A percentile compares a stretch with the other conserved stretches of the same genome.
Evolutionary conservation across 306 rosid species (phyloP).

Genomic region (Bauhinia variegata): DNA sequence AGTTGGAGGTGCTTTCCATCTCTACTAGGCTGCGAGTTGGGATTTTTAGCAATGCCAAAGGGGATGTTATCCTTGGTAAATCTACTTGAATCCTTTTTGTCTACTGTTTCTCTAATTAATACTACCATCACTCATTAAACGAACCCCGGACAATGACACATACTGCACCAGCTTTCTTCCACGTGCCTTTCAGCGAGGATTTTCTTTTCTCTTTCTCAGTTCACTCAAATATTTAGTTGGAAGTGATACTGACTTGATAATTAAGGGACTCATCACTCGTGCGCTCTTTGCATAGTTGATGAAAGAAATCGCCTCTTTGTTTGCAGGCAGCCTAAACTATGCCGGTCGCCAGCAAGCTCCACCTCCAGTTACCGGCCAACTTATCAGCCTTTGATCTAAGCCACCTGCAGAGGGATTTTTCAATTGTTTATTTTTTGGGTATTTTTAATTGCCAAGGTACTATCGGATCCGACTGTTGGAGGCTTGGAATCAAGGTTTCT

Average conservation of each 20-base stretch:
- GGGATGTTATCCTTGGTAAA: neutral
- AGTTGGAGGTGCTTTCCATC: too few species aligned
- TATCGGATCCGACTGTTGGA: slow-evolving; percentile 70
- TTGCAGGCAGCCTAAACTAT: neutral
- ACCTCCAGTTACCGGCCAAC: slow-evolving; percentile 68
- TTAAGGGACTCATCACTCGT: too few species aligned
- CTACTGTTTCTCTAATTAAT: neutral
- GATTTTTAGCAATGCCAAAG: slow-evolving; percentile 35
- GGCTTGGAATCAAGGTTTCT: slow-evolving; percentile 71
- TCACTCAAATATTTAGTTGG: too few species aligned
- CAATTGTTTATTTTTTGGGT: too few species aligned
- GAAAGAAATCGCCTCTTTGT: neutral
- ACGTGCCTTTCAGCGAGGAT: slow-evolving; percentile 60
- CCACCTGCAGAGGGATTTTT: too few species aligned
- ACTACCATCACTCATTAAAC: slow-evolving; percentile 25
- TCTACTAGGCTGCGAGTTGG: neutral
- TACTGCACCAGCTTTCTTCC: slow-evolving; percentile 68
- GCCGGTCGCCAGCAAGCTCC: slow-evolving; percentile 50
- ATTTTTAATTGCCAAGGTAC: slow-evolving; percentile 54
- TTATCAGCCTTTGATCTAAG: slow-evolving; percentile 65
- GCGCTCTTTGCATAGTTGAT: neutral
- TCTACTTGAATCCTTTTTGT: slow-evolving; percentile 10
- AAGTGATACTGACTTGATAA: too few species aligned
- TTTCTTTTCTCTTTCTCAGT: neutral
- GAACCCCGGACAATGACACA: slow-evolving; percentile 48